Evolutionary conservation across 2,329 filamentous ascomycete species (phyloP).

Genomic region (Beauveria bassiana): DNA sequence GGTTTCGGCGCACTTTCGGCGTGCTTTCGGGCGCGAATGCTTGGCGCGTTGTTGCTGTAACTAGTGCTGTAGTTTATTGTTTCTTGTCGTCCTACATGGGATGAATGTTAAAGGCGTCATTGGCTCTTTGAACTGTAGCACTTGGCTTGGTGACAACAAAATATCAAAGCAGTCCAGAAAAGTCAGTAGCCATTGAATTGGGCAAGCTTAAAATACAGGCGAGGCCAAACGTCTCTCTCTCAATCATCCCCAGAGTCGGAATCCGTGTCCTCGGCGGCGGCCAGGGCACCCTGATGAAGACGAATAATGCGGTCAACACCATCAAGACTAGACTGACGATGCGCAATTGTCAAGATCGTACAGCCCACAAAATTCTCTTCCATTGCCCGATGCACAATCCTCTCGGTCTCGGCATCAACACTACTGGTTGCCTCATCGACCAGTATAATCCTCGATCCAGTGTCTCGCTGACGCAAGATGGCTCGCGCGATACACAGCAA

Average conservation of each 20-base stretch:
- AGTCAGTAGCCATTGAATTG: no score
- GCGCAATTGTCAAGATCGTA: background rate
- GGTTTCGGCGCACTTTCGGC: no score
- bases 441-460: background rate
- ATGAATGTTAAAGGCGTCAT: background rate
- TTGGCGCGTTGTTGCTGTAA: background rate
- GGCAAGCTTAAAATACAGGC: no score
- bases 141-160: background rate
- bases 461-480: conserved; percentile 14
- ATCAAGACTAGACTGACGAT: background rate
- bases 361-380: background rate
- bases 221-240: no score
- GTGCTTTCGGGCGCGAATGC: background rate
- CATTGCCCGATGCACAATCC: background rate
- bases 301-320: conserved; percentile 3
- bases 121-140: background rate
- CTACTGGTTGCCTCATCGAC: conserved; percentile 8
- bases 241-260: background rate
- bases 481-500: conserved; percentile 6
- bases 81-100: background rate
- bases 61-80: background rate
- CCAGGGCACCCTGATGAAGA: background rate
- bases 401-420: background rate
- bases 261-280: background rate
- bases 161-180: no score